These are phyloP conservation scores for Fomitopsis schrenkii DNA, from an alignment of 1,284 basidiomycete genomes.

Conservation along the genomic window DNA sequence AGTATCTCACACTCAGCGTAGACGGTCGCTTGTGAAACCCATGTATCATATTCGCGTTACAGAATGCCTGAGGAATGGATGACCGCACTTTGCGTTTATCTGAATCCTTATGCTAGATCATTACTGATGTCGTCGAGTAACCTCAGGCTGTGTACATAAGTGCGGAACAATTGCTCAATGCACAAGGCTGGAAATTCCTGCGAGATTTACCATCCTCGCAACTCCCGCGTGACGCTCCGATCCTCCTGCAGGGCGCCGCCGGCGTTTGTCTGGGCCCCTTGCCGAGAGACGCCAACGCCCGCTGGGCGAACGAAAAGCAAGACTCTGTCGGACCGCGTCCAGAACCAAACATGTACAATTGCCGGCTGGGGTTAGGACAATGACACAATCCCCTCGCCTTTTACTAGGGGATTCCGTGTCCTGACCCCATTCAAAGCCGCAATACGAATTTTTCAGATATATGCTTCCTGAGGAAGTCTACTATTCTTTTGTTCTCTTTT, in stretches of 20 bases:
- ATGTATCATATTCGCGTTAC: background rate
- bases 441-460: background rate
- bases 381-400: constrained; percentile 1
- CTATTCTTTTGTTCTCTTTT: background rate
- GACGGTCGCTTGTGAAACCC: background rate
- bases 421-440: background rate
- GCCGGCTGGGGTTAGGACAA: constrained; percentile 1
- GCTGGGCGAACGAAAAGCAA: background rate
- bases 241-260: too few relatives aligned
- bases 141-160: background rate
- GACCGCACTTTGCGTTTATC: background rate
- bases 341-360: background rate
- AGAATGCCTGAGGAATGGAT: background rate
- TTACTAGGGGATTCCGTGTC: constrained; percentile 3
- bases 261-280: too few relatives aligned
- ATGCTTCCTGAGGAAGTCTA: background rate
- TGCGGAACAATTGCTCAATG: too few relatives aligned
- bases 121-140: background rate
- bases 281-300: background rate
- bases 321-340: background rate
- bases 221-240: too few relatives aligned
- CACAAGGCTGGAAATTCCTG: too few relatives aligned
- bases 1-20: background rate
- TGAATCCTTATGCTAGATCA: background rate
- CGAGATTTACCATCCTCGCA: too few relatives aligned